Base-by-base conservation (phyloP, 129 eudicot species). In the Scalesia atractyloides region DNA sequence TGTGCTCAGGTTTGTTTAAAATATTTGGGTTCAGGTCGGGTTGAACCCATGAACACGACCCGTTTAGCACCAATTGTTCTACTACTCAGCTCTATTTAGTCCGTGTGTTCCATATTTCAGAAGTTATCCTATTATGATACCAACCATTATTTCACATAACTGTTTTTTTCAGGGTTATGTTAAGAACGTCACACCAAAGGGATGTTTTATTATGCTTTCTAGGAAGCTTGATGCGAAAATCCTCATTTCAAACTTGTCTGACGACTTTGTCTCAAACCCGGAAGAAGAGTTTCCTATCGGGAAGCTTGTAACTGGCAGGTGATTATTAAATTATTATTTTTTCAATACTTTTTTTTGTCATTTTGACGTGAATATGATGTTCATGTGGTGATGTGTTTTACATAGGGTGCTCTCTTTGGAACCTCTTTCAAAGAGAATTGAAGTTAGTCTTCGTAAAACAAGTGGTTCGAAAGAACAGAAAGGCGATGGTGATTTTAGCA, bases 221-320 rank as follows among this genome's bases (percentile, higher is more conserved):
- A 82, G 95, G 76, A 89, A 87, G 76, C 72, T 93, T 64, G 98
- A 93, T 79, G 98, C 96, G 49, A 89, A 79, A 77, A 83, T 93
- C 41, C 89, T 89, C 43, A 64, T 89, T 36, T 82, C 95, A 44
- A 89, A 93, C 79, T 86, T 93, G 85, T 93, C 96, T 5, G 95
- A 93, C 62, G 86, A 76, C 34, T 93, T 69, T 77, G 82, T 89
- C 52, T 76, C 89, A 66, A 86, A 93, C 72, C 95, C 87, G 1
- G 95, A 82, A 68, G 76, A 79, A 72, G 95, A 93, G 48, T 93
- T 89, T 69, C 91, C 96, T 56, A 69, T 89, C 76, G 98, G 98
- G 39, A 87, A 87, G 73, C 98, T 85, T 67, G 92, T 93, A 44
- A 64, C 24, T 68, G 98, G 98, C 56, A 92, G 83, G 97, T 91